phyloP scores from a whole-genome alignment of 257 asterid genomes.

The Gardenia jasminoides region DNA sequence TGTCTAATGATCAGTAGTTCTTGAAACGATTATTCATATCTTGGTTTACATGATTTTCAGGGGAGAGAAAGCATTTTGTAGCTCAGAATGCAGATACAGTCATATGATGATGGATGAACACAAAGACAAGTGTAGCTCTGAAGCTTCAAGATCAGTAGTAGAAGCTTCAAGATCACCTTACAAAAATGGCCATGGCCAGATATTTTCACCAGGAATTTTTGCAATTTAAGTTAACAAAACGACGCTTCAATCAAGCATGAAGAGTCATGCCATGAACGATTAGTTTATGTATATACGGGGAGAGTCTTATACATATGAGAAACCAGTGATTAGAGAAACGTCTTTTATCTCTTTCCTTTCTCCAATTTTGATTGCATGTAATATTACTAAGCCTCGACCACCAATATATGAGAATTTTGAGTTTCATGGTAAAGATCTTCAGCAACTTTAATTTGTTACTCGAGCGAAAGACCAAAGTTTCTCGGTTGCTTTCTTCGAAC shows the following conservation, averaged over 20 bases:
- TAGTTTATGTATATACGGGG: constrained; percentile 15
- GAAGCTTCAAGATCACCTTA: constrained; percentile 51
- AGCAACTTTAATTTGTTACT: not conserved
- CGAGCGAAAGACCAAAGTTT: not conserved
- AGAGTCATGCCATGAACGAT: not conserved
- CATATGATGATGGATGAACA: constrained; percentile 73
- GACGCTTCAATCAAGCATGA: not conserved
- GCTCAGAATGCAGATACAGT: constrained; percentile 76
- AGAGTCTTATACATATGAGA: constrained; percentile 15
- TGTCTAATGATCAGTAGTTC: not conserved
- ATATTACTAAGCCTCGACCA: constrained; percentile 8
- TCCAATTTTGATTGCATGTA: constrained; percentile 28
- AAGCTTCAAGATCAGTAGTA: constrained; percentile 42
- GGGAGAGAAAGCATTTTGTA: constrained; percentile 91
- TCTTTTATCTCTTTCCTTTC: not conserved
- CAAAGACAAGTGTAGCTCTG: constrained; percentile 57
- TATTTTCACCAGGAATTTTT: constrained; percentile 60
- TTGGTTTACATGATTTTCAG: constrained; percentile 36
- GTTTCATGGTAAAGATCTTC: not conserved
- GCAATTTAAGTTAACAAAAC: constrained; percentile 38
- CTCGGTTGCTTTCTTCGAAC: not conserved
- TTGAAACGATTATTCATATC: not conserved
- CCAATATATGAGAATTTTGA: constrained; percentile 3
- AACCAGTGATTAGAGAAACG: not conserved
- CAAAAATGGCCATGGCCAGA: constrained; percentile 44